Conservation (phyloP, 1,284 basidiomycete species). For the Cryptococcus depauperatus region DNA sequence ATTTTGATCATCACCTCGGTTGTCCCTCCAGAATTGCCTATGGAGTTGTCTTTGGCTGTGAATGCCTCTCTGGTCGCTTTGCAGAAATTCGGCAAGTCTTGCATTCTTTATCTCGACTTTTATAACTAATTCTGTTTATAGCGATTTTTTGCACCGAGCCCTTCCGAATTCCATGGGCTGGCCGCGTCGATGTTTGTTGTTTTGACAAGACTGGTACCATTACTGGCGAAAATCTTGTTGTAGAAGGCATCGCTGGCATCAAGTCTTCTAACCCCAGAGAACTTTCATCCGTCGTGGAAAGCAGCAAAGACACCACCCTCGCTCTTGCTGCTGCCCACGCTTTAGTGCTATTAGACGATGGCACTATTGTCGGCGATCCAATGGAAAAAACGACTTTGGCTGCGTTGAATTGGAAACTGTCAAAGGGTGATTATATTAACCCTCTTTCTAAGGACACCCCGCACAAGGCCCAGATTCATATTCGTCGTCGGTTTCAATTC, state of each 20-base stretch:
- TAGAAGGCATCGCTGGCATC: constrained; percentile 82
- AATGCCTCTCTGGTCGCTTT: constrained; percentile 88
- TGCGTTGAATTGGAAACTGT: constrained; percentile 81
- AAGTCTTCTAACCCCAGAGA: constrained; percentile 57
- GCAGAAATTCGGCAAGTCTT: constrained; percentile 70
- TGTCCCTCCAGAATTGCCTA: constrained; percentile 88
- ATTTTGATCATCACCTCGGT: constrained; percentile 91
- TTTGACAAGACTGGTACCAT: constrained; percentile 98
- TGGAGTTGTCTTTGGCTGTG: constrained; percentile 90
- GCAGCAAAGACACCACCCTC: constrained; percentile 67
- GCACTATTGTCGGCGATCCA: constrained; percentile 88
- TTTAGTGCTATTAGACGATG: constrained; percentile 80
- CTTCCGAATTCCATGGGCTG: constrained; percentile 88
- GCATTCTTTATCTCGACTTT: background rate
- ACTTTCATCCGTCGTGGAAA: constrained; percentile 70
- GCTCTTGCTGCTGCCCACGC: constrained; percentile 93
- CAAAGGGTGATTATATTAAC: constrained; percentile 65
- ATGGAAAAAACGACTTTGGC: constrained; percentile 98
- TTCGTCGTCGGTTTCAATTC: constrained; percentile 89
- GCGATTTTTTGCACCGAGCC: constrained; percentile 97
- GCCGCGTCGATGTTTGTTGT: constrained; percentile 90
- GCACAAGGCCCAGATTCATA: constrained; percentile 58
- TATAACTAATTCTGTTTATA: constrained; percentile 32
- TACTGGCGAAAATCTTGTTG: constrained; percentile 86
- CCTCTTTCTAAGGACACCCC: constrained; percentile 53